These are phyloP conservation scores for Talaromyces thailandensis DNA, from an alignment of 495 filamentous ascomycete species.

Conservation along the genomic window DNA sequence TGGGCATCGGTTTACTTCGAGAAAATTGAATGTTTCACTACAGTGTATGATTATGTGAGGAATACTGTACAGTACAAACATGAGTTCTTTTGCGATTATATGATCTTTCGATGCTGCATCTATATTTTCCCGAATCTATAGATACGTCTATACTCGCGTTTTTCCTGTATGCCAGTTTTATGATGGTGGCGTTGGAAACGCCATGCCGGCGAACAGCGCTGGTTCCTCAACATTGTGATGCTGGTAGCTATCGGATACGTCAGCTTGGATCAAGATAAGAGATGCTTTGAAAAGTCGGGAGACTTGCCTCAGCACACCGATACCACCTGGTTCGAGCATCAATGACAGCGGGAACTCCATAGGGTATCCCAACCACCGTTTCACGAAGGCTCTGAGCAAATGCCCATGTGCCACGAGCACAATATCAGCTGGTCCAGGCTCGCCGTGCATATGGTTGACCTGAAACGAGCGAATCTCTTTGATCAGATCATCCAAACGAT, in stretches of 20 bases:
- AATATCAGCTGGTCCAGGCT: conserved; percentile 41
- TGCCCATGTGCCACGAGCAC: conserved; percentile 66
- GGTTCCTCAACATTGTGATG: conserved; percentile 29
- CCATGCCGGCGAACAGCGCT: conserved; percentile 25
- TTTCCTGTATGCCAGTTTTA: not conserved
- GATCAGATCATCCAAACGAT: conserved; percentile 61
- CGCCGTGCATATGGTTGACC: conserved; percentile 31
- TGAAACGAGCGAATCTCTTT: conserved; percentile 51
- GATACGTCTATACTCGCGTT: not conserved
- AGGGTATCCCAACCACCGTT: conserved; percentile 63
- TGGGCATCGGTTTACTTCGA: not conserved
- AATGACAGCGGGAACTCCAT: conserved; percentile 56
- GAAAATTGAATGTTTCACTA: not conserved
- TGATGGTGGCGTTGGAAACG: conserved; percentile 13
- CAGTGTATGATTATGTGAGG: conserved; percentile 2
- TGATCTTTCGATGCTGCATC: not conserved
- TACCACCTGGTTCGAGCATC: conserved; percentile 67
- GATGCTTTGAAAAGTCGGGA: not conserved
- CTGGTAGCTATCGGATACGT: conserved; percentile 13
- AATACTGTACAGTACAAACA: conserved; percentile 6
- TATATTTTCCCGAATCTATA: not conserved
- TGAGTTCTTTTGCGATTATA: conserved; percentile 1
- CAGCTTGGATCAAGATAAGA: not conserved
- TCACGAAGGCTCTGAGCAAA: conserved; percentile 67
- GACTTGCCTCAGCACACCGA: conserved; percentile 55